Conservation (phyloP, 2,329 filamentous ascomycete genomes). For the Botrytis hyacinthi region DNA sequence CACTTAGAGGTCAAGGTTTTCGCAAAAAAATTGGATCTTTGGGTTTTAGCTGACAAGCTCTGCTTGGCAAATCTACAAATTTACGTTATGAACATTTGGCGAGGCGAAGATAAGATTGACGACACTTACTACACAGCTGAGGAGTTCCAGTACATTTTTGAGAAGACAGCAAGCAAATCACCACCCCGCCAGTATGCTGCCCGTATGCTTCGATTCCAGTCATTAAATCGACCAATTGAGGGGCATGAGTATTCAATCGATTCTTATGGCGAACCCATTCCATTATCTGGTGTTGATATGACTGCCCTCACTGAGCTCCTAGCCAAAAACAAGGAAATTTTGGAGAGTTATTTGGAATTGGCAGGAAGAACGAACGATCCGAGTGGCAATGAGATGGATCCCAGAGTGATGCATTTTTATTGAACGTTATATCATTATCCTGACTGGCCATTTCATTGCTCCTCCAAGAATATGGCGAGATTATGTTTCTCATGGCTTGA, state of each 20-base stretch:
- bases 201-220: background rate
- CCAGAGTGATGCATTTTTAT: background rate
- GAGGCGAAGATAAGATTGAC: background rate
- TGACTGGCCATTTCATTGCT: background rate
- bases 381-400: background rate
- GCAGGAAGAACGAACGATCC: background rate
- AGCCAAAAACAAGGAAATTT: background rate
- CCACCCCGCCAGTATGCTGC: background rate
- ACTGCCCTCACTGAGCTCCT: background rate
- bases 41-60: conserved; percentile 8
- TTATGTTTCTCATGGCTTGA: background rate
- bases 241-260: background rate
- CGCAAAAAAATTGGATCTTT: background rate
- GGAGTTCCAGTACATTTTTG: background rate
- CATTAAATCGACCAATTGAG: background rate
- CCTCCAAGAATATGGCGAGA: fast-evolving
- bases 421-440: background rate
- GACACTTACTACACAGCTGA: background rate
- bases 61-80: background rate
- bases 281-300: background rate
- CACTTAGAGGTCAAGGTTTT: background rate
- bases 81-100: conserved; percentile 8
- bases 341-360: background rate
- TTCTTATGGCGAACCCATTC: background rate
- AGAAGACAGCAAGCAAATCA: background rate